Evolutionary conservation across 768 basidiomycete species (phyloP).

Genomic region (Leccinellum luteum): DNA sequence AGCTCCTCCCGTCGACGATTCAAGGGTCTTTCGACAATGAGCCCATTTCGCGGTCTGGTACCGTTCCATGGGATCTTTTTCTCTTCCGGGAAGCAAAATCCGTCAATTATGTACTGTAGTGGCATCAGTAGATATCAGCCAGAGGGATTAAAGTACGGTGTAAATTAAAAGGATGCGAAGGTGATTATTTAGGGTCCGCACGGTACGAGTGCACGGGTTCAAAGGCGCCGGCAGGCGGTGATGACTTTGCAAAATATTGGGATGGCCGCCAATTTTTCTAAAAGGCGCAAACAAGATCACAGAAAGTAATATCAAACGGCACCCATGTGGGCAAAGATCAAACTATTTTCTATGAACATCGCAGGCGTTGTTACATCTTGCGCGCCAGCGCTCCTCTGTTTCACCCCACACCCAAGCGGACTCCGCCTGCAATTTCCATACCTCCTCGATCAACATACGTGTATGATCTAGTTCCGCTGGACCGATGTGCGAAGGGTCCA

Average conservation of each 20-base stretch:
- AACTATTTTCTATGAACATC: no score
- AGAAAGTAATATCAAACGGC: no score
- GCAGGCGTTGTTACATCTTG: background rate
- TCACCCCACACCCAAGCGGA: constrained; percentile 9
- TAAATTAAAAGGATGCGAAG: background rate
- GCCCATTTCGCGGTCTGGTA: background rate
- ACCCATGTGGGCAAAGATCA: no score
- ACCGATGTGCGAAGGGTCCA: constrained; percentile 1
- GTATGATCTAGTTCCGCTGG: constrained; percentile 8
- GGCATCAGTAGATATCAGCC: background rate
- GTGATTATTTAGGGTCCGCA: no score
- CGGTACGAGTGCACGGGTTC: no score
- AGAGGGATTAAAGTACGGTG: background rate
- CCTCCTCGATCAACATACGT: constrained; percentile 12
- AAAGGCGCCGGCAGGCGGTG: no score
- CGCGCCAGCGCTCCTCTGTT: constrained; percentile 10
- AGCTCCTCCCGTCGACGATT: background rate
- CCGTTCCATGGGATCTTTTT: background rate
- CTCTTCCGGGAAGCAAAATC: background rate
- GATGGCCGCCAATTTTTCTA: no score
- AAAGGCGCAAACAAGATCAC: no score
- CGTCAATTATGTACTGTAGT: background rate
- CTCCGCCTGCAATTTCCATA: constrained; percentile 19
- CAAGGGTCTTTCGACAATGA: background rate
- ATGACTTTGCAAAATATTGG: no score